Evolutionary conservation across 2,329 filamentous ascomycete genomes (phyloP), one percentile per base, ranked within the genome.

Genomic region (Fusarium sp.): DNA sequence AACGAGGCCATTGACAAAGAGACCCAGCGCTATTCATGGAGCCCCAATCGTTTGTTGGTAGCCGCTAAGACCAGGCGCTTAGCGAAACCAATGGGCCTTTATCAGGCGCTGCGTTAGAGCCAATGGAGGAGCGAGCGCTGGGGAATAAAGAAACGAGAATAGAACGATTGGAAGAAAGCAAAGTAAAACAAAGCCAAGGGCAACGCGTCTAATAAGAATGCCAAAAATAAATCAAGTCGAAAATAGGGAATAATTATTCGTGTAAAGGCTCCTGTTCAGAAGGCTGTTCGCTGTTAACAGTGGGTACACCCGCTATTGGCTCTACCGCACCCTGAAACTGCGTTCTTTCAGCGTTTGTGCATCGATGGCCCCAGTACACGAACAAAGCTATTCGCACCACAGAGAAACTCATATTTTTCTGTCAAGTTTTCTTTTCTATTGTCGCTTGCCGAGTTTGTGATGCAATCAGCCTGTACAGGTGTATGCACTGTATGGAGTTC

Each of bases 81-180:
- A 77, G 68, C 68, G 75, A 77, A 77, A 77, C 75, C n/a, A n/a
- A n/a, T 31, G 45, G 31, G 45, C 12, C 62, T 64, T 59, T 61
- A 57, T 63, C 71, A 60, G 57, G 66, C 70, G 70, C 70, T 11
- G 53, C 28, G 1, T 5, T 13, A 70, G 26, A 70, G 24, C 67
- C 67, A 70, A 70, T 70, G 47, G 60, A 41, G 24, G 36, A n/a
- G 20, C 11, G 36, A 33, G 15, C 18, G 26, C 24, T 35, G 48
- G 36, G 38, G 36, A 16, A 54, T n/a, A 70, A 70, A 65, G 65
- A 60, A 70, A 70, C 67, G 14, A 70, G 53, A 55, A 70, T 54
- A 70, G 53, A 65, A 50, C 33, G 60, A 60, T 65, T 48, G n/a
- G 57, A 57, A 56, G 33, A 62, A 58, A 44, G 20, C 5, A 38